These are phyloP conservation scores for Neurospora sp. DNA, from an alignment of 495 filamentous ascomycete species.

Conservation along the genomic window DNA sequence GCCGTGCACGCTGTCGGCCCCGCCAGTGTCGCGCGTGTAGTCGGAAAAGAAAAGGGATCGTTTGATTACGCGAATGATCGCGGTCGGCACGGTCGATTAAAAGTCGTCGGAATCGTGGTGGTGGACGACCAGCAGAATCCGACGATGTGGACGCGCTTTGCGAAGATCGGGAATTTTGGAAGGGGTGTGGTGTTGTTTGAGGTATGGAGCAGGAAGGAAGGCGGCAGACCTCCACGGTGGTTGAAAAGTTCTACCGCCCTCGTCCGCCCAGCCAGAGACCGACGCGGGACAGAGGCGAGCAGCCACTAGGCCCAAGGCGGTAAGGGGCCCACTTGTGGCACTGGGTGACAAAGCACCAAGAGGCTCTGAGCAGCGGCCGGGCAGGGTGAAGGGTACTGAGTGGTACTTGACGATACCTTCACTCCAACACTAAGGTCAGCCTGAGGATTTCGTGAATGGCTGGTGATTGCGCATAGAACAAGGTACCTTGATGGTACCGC, in stretches of 20 bases:
- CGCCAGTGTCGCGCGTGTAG: constrained; percentile 15
- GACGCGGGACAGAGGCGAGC: neutral
- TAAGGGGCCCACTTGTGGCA: neutral
- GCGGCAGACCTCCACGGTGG: constrained; percentile 13
- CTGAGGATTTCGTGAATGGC: neutral
- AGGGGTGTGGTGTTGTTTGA: constrained; percentile 10
- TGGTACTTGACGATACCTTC: neutral
- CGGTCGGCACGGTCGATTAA: constrained; percentile 10
- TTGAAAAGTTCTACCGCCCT: constrained; percentile 22
- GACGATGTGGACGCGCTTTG: constrained; percentile 28
- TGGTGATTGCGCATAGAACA: neutral
- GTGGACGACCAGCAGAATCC: constrained; percentile 15
- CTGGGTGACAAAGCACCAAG: neutral
- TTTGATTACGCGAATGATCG: constrained; percentile 10
- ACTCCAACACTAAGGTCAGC: neutral
- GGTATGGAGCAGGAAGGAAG: constrained; percentile 22
- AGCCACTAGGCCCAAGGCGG: neutral
- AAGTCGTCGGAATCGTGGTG: constrained; percentile 13
- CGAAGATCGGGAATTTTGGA: constrained; percentile 15
- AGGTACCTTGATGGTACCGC: neutral
- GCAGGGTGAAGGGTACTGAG: neutral
- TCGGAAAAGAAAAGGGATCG: constrained; percentile 7
- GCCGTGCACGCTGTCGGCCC: constrained; percentile 6
- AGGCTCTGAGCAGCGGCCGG: neutral
- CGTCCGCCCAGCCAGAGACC: neutral